These are phyloP conservation scores for Hippophae tibetana DNA, from an alignment of 306 rosid species.

Conservation along the genomic window DNA sequence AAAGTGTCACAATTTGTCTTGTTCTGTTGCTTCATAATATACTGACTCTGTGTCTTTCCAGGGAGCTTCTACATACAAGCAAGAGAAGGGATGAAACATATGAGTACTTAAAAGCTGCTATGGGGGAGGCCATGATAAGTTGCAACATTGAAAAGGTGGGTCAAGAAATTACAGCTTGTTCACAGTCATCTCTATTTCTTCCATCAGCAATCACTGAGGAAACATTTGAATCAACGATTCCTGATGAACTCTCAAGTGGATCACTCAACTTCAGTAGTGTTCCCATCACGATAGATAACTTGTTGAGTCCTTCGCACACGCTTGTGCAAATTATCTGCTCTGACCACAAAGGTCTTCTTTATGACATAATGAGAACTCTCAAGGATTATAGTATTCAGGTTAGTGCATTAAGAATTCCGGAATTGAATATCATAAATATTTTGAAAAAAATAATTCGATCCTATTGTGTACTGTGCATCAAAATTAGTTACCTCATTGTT, in stretches of 20 bases:
- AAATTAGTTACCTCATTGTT: neutral
- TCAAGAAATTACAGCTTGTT: constrained; percentile 48
- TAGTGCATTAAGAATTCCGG: constrained; percentile 3
- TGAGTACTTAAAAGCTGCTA: constrained; percentile 29
- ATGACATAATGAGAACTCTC: constrained; percentile 92
- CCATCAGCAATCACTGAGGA: constrained; percentile 62
- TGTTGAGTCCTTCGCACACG: constrained; percentile 87
- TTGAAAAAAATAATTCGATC: neutral
- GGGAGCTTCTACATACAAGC: constrained; percentile 73
- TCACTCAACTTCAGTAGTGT: constrained; percentile 37
- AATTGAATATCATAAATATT: neutral
- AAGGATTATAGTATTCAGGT: constrained; percentile 91
- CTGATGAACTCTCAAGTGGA: constrained; percentile 32
- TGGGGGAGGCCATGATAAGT: constrained; percentile 47
- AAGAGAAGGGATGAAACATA: constrained; percentile 62
- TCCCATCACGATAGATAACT: constrained; percentile 62
- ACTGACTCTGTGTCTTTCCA: constrained; percentile 24
- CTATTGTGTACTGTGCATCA: neutral
- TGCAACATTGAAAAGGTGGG: constrained; percentile 67
- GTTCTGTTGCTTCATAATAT: constrained; percentile 14
- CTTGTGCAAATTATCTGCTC: constrained; percentile 80
- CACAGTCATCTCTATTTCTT: constrained; percentile 60
- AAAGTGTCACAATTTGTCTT: neutral
- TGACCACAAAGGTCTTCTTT: constrained; percentile 95
- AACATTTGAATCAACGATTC: constrained; percentile 30